Evolutionary conservation across 148 eudicot genomes (phyloP), one percentile per base, ranked within the genome.

Genomic region (Arbutus unedo): DNA sequence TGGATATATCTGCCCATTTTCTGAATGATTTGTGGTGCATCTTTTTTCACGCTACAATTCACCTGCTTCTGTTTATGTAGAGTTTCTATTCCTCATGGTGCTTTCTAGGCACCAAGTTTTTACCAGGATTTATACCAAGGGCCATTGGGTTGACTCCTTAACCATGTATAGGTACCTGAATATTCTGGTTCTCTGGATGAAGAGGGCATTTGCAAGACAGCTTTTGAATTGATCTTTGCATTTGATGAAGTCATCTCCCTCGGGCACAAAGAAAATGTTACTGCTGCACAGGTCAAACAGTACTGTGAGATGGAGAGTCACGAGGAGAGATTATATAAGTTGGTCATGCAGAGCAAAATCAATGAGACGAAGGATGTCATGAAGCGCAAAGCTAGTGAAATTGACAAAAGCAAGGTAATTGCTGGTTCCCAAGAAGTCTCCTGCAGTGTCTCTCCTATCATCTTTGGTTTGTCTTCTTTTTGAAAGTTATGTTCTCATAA

Each of bases 251-350:
- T 91, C 71, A 96, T 96, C 51, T 89, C 97, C 51, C 92, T 92
- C 73, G 99, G 99, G 84, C 98, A 96, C 95, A 96, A 92, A 85
- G 99, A 96, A 83, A 93, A 82, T 88, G 96, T 93, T 77, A 96
- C 98, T 77, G 93, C 93, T 88, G 90, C 94, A 66, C 98, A 93
- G 87, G 99, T 96, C 84, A 96, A 91, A 83, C 99, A 96, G 86
- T 96, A 94, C 86, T 92, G 95, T 86, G 99, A 94, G 84, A 96
- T 96, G 99, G 99, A 96, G 89, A 96, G 99, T 89, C 98, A 96
- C 74, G 99, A 96, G 82, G 99, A 96, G 91, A 94, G 89, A 85
- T 86, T 96, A 91, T 96, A 96, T 93, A 94, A 94, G 89, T 80
- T 94, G 90, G 95, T 94, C 82, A 81, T 92, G 74, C 94, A 93